Evolutionary conservation across 495 filamentous ascomycete species (phyloP), one percentile per base, ranked within the genome.

Genomic region (Penicillium ochrochloron): DNA sequence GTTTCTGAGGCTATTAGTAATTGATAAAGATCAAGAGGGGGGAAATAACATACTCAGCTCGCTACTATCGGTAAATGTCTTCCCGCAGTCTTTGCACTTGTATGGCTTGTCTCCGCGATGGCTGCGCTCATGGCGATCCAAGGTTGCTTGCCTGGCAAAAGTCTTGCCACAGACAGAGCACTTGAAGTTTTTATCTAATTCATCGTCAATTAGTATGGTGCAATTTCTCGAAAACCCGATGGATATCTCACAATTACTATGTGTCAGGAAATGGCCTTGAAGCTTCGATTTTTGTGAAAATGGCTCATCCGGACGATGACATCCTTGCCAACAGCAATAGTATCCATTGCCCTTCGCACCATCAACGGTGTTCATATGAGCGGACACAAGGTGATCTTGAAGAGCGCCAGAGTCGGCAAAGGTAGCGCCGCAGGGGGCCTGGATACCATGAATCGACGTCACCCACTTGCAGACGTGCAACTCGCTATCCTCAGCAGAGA

Each of bases 51-150:
- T 80, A 81, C 78, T 82, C 57, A 82, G 71, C 62, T 82, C 78
- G 52, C 80, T 83, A 60, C 81, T 83, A 61, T 82, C 82, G 4
- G 81, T 81, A 33, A 82, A 83, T 17, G 74, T 72, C 60, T 80
- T 83, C 3, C 73, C 77, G 58, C 82, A 84, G 15, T 76, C 64
- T 17, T 76, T 68, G 64, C 82, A 84, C 31, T 67, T 76, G 57
- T 79, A 83, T 0, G 81, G 82, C 64, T 83, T 84, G 62, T 84
- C 82, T 21, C 80, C 79, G 0, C 81, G 82, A 59, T 84, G 82
- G n/a, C 80, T 83, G n/a, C 82, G 81, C 67, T 81, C 79, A 50
- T 84, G 82, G 33, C 81, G 75, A 44, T 81, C 80, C 54, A 84
- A 63, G 27, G 80, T 82, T 12, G 80, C 79, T 61, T 79, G 77